phyloP scores from a whole-genome alignment of 2,329 filamentous ascomycete species.

The Pseudocercospora crystallina region DNA sequence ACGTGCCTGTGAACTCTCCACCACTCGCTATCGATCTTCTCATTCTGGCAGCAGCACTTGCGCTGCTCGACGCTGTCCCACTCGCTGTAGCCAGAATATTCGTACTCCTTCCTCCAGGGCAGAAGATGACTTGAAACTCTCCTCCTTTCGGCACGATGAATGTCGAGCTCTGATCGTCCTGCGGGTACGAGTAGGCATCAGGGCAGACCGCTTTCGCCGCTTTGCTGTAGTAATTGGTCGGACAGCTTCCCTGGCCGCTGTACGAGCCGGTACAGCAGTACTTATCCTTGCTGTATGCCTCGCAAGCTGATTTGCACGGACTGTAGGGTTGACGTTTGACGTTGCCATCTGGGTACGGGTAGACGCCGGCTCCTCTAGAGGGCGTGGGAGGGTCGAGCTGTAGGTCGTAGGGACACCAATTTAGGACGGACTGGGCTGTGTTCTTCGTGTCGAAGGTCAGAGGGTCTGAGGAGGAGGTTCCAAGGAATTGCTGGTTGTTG shows the following conservation, averaged over 20 bases:
- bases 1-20: too few species aligned
- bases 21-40: not conserved
- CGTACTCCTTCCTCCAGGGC: slow-evolving; percentile 59
- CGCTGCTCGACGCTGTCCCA: not conserved
- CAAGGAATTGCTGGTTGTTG: slow-evolving; percentile 54
- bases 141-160: slow-evolving; percentile 64
- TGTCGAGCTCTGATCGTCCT: slow-evolving; percentile 57
- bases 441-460: slow-evolving; percentile 65
- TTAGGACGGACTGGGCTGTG: slow-evolving; percentile 57
- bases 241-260: slow-evolving; percentile 62
- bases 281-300: slow-evolving; percentile 62
- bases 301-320: slow-evolving; percentile 75
- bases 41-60: slow-evolving; percentile 1
- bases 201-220: slow-evolving; percentile 74
- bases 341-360: slow-evolving; percentile 76
- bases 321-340: slow-evolving; percentile 70
- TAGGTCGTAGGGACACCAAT: slow-evolving; percentile 80
- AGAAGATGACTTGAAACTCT: slow-evolving; percentile 77
- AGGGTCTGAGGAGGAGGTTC: slow-evolving; percentile 65
- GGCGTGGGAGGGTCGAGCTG: slow-evolving; percentile 67
- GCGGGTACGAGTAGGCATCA: slow-evolving; percentile 78
- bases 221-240: slow-evolving; percentile 66
- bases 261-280: slow-evolving; percentile 77
- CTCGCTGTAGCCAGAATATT: slow-evolving; percentile 42
- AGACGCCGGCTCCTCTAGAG: slow-evolving; percentile 68